Percentiles rank a stretch among this genome's conserved stretches.
Evolutionary conservation across 2,329 filamentous ascomycete genomes (phyloP).

Genomic region (Westerdykella aurantiaca): DNA sequence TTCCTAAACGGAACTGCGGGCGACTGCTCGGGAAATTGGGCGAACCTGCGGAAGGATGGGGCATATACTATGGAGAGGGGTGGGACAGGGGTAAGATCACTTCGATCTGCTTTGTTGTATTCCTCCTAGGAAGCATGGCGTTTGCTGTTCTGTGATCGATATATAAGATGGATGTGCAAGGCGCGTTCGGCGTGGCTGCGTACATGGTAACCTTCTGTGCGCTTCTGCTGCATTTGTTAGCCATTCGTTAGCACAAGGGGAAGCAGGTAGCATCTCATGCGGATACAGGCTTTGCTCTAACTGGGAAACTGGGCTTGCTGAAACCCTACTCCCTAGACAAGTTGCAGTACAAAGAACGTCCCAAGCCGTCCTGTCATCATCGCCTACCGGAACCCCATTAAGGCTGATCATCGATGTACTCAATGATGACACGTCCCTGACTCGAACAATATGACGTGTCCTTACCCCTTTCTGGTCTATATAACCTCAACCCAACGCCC

Average conservation of each 20-base stretch:
- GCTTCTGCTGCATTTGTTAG: too few species aligned
- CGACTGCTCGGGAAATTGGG: constrained; percentile 12
- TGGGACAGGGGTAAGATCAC: constrained; percentile 15
- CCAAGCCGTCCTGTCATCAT: too few species aligned
- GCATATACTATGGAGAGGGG: constrained; percentile 21
- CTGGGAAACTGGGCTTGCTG: too few species aligned
- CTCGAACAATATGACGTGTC: too few species aligned
- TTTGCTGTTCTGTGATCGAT: constrained; percentile 19
- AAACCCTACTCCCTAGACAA: too few species aligned
- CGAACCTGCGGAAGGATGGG: constrained; percentile 24
- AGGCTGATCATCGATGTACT: too few species aligned
- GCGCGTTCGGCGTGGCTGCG: constrained; percentile 17
- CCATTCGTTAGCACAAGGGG: constrained; percentile 4
- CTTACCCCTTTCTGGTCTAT: too few species aligned
- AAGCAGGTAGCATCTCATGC: not conserved
- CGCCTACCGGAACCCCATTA: too few species aligned
- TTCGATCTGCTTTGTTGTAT: constrained; percentile 8
- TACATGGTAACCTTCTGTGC: constrained; percentile 9
- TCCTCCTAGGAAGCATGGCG: constrained; percentile 12
- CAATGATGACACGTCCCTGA: too few species aligned
- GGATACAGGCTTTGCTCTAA: too few species aligned
- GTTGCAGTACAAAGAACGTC: too few species aligned
- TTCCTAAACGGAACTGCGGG: constrained; percentile 19
- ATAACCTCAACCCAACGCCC: too few species aligned
- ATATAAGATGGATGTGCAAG: constrained; percentile 19